Evolutionary conservation across 2,329 filamentous ascomycete genomes (phyloP).

Genomic region (Talaromyces sp.): DNA sequence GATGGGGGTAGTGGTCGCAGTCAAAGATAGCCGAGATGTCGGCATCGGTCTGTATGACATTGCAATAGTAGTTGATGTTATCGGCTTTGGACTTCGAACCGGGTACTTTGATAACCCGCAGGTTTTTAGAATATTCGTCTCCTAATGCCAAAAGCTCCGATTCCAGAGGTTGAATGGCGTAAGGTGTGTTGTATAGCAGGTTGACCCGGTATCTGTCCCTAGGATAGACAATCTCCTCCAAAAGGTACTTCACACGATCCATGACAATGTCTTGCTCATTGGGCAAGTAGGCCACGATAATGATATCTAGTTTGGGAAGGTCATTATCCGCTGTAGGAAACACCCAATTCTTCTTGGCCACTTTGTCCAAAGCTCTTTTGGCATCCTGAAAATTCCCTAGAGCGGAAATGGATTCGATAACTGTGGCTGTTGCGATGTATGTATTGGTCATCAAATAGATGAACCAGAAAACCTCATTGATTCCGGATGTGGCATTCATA

Average conservation of each 20-base stretch:
- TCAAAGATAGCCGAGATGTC: conserved; percentile 50
- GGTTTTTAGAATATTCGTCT: conserved; percentile 35
- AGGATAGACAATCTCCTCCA: conserved; percentile 48
- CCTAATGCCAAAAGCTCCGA: conserved; percentile 40
- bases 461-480: conserved; percentile 45
- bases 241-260: conserved; percentile 45
- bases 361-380: conserved; percentile 35
- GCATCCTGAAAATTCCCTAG: conserved; percentile 37
- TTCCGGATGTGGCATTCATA: conserved; percentile 35
- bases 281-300: conserved; percentile 51
- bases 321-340: conserved; percentile 42
- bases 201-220: conserved; percentile 47
- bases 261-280: conserved; percentile 51
- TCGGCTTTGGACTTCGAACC: conserved; percentile 50
- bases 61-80: conserved; percentile 50
- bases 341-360: conserved; percentile 38
- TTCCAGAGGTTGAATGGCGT: conserved; percentile 46
- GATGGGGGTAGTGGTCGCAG: conserved; percentile 51
- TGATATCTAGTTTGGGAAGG: conserved; percentile 44
- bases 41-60: conserved; percentile 40
- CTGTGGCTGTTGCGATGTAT: conserved; percentile 43
- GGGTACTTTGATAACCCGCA: conserved; percentile 47
- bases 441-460: conserved; percentile 45
- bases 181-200: conserved; percentile 49
- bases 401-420: conserved; percentile 42